Base-by-base conservation (phyloP, 192 early-diverging fungal species). In the Paraglomus occultum region DNA sequence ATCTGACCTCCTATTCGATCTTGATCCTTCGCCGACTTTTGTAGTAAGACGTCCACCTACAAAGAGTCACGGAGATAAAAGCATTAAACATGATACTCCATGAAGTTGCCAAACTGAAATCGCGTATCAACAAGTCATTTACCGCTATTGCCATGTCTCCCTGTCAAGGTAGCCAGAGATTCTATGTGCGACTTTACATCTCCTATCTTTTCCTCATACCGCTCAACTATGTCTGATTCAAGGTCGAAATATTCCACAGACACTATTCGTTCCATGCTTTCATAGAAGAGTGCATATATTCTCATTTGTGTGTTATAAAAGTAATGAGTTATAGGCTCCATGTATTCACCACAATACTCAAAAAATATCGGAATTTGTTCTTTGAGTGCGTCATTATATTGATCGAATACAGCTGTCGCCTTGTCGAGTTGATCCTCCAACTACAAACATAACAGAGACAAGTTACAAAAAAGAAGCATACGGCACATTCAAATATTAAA, bases 251-350 rank as follows among this genome's bases (percentile, higher is more conserved):
- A 81, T 9, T 83, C 84, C 39, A 64, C 72, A 14, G 79, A 52
- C 5, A 40, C 18, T 10, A 88, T 71, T 7, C 82, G 80, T 3
- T 89, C 79, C 1, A 87, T 81, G n/a, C 83, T 78, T 22, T 79
- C 80, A 51, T 82, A 79, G 75, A 97, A 76, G 60, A 85, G 80
- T 12, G 79, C 77, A 81, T 90, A 91, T 55, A 96, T 89, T 38
- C 84, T 85, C 54, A 87, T 77, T 76, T 99, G 94, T 62, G 94
- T 79, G 75, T 84, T 83, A 77, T 91, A 99, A 63, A 97, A 88
- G 42, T 87, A 83, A 61, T 90, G 76, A 74, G 96, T 91, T 61
- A 94, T 89, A 8, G 94, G 93, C 22, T 96, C 93, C 44, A 96
- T 91, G 70, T 97, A 91, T 57, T 86, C 76, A 39, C 82, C 73